Conservation (phyloP, 768 basidiomycete genomes). For the Holtermannia corniformis region DNA sequence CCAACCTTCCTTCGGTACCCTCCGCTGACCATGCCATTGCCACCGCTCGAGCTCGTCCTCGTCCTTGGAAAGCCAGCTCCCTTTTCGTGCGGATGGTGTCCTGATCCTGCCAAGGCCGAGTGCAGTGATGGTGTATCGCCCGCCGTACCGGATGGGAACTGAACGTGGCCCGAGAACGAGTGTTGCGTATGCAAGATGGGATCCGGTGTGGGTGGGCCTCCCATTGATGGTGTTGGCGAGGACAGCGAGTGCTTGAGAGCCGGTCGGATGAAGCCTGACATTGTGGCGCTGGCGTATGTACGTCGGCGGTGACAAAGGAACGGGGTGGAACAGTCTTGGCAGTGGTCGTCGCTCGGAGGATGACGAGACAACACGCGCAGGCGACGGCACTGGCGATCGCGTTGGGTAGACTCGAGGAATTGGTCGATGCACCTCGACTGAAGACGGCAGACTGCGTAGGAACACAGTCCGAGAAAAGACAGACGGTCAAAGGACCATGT, state of each 20-base stretch:
- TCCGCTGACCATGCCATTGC: constrained; percentile 19
- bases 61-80: constrained; percentile 28
- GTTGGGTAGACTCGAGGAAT: too few species aligned
- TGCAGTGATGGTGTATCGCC: neutral
- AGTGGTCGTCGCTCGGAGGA: neutral
- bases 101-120: neutral
- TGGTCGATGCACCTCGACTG: too few species aligned
- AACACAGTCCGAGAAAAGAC: too few species aligned
- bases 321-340: too few species aligned
- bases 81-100: neutral
- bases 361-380: too few species aligned
- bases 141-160: neutral
- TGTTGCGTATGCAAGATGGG: neutral
- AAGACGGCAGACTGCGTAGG: too few species aligned
- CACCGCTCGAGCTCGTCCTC: constrained; percentile 29
- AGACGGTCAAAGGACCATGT: too few species aligned
- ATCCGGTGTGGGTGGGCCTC: neutral
- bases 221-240: neutral
- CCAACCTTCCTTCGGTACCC: constrained; percentile 41
- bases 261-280: neutral
- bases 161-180: neutral
- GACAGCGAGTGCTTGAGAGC: neutral
- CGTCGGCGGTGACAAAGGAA: too few species aligned
- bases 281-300: too few species aligned
- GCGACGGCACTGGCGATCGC: too few species aligned